Base-by-base conservation (phyloP, 169 alveolate species). In the Babesia ovata region DNA sequence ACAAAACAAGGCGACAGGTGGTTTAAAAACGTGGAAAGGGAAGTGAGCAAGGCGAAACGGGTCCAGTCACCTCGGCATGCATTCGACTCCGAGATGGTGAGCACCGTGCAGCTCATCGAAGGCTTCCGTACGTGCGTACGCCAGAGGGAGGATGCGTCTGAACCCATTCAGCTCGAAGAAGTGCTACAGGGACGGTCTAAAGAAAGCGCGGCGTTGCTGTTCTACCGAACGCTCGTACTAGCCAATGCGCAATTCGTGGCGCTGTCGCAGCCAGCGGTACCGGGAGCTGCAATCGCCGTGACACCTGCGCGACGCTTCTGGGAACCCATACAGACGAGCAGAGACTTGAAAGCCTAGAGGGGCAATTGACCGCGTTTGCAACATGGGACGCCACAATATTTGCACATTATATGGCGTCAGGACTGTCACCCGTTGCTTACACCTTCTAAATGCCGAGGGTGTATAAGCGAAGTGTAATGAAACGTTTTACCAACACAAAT, bases 171-270 rank as follows among this genome's bases (percentile, higher is more conserved):
- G 16, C 56, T 83, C 44, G 49, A 48, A 7, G 57, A 21, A 19
- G 26, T 83, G 29, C 26, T 75, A 24, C 39, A 69, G 45, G 83
- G 82, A 12, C 44, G 61, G 39, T 57, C 70, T 22, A 66, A 44
- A 24, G 66, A 67, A 19, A 65, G 50, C 49, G 86, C 90, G 21
- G 63, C 86, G 49, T 33, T 70, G 33, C 45, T 83, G 48, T 83
- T 83, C 75, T 70, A 70, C 42, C 75, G 90, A 33, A 67, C 84
- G n/a, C 63, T 83, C 46, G 50, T 70, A 12, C 86, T 83, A 52
- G 90, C 90, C 14, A 83, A 83, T 49, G 78, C 86, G 62, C 73
- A 60, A 14, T 75, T 70, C 60, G 56, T 83, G 29, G 33, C 70
- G 26, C 69, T 83, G 11, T 39, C 65, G 29, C 81, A 83, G 66